Evolutionary conservation across 257 asterid species (phyloP), one percentile per base, ranked within the genome.

Genomic region (Solanum piurae): DNA sequence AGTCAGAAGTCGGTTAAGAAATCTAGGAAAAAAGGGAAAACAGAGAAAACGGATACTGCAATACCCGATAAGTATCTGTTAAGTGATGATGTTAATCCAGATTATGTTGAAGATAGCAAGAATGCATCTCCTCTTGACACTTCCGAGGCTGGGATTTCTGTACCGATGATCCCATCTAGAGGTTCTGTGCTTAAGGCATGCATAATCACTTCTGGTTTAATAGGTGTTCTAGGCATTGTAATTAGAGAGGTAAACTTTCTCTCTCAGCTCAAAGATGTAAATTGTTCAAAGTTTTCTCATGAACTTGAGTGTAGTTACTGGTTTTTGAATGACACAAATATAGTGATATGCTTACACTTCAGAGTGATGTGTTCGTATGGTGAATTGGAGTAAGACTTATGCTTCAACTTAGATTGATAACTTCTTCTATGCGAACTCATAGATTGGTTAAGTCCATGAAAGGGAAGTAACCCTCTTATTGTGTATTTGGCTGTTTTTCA

Each of bases 111-210:
- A 83, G 90, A 90, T 66, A 91, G 68, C 60, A 90, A 88, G 79
- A 60, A 71, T 29, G 83, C 46, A 37, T 34, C 86, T 23, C 74
- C 86, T 86, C 83, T 86, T 52, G 88, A 55, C 74, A 72, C n/a
- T 55, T 64, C 75, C 34, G 92, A 93, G 85, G 93, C 83, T 86
- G 86, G 89, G 90, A 88, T 55, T 73, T 46, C 89, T 36, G 29
- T 5, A 14, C 77, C 86, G 46, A 23, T 40, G 1, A 37, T 88
- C 86, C 94, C 98, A 58, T 93, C 98, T 77, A 90, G 98, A 87
- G 86, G 80, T 88, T 92, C 92, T 89, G 99, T 96, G 91, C 98
- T 96, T 90, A 96, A 88, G 89, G 98, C 99, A 23, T 96, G 99
- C 92, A 89, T 92, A 5, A 58, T 93, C 85, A 94, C 99, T 62